Base-by-base conservation (phyloP, 257 asterid genomes). In the Lithospermum erythrorhizon region DNA sequence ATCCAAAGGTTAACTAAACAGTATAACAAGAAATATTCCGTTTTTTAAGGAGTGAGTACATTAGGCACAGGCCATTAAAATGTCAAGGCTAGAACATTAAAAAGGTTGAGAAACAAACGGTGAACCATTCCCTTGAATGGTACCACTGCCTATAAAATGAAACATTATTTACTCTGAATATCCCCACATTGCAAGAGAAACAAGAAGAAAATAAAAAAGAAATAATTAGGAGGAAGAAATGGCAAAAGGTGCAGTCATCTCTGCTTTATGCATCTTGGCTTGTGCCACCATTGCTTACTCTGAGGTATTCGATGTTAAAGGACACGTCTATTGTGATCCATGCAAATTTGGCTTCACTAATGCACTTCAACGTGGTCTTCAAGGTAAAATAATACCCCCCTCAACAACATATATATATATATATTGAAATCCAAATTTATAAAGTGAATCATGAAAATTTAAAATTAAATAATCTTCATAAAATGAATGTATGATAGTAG, bases 331-430 rank as follows among this genome's bases (percentile, higher is more conserved):
- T 57, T 65, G 70, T 35, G 70, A 65, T 47, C 60, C 70, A 24
- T 65, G 70, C 45, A 48, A 63, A 13, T 62, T 57, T 30, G 52
- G 58, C 49, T 65, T 65, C 24, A 9, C 22, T 21, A 11, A 41
- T 14, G 16, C 49, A 1, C 49, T 41, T 18, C 17, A 3, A 11
- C 47, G 15, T 35, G 11, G 18, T 25, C 25, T 75, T 54, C 25
- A 57, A 64, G 79, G 76, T 73, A 61, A 5, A 3, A 27, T 6
- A 27, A 27, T n/a, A n/a, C n/a, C n/a, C n/a, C n/a, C n/a, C n/a
- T n/a, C n/a, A n/a, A n/a, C n/a, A n/a, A n/a, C n/a, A n/a, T n/a
- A n/a, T n/a, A n/a, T n/a, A n/a, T n/a, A n/a, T n/a, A n/a, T n/a
- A n/a, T n/a, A n/a, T n/a, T n/a, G n/a, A n/a, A n/a, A n/a, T n/a